phyloP scores from a whole-genome alignment of 2,329 filamentous ascomycete genomes.

The Alternaria viburni region DNA sequence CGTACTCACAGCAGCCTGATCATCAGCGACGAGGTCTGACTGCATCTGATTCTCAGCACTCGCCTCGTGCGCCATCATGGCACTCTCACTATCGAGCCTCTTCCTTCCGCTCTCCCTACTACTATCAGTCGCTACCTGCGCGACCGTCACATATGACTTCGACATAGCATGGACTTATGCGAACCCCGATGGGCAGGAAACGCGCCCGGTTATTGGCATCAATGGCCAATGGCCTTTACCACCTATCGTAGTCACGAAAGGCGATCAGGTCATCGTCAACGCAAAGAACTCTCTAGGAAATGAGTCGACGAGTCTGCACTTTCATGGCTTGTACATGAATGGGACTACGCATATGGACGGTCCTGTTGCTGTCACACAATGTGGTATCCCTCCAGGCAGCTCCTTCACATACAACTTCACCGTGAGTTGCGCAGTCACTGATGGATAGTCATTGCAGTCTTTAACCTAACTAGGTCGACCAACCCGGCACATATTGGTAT shows the following conservation, averaged over 20 bases:
- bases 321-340: conserved; percentile 79
- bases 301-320: conserved; percentile 71
- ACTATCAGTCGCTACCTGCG: conserved; percentile 22
- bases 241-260: conserved; percentile 73
- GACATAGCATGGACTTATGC: conserved; percentile 62
- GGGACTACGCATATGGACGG: conserved; percentile 79
- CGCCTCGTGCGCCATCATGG: conserved; percentile 43
- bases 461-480: conserved; percentile 57
- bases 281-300: conserved; percentile 72
- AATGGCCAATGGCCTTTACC: conserved; percentile 79
- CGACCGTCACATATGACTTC: conserved; percentile 57
- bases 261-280: conserved; percentile 73
- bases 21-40: conserved; percentile 4
- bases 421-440: conserved; percentile 13
- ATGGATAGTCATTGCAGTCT: background rate
- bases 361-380: conserved; percentile 66
- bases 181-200: conserved; percentile 60
- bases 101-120: conserved; percentile 46
- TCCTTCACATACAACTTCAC: conserved; percentile 67
- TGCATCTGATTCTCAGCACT: conserved; percentile 7
- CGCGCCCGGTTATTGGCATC: conserved; percentile 67
- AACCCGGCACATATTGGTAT: conserved; percentile 67
- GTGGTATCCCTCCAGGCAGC: conserved; percentile 64
- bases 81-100: conserved; percentile 53
- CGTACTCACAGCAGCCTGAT: background rate